Evolutionary conservation across 2,329 filamentous ascomycete species (phyloP), one percentile per base, ranked within the genome.

Genomic region (Xylaria sp.): DNA sequence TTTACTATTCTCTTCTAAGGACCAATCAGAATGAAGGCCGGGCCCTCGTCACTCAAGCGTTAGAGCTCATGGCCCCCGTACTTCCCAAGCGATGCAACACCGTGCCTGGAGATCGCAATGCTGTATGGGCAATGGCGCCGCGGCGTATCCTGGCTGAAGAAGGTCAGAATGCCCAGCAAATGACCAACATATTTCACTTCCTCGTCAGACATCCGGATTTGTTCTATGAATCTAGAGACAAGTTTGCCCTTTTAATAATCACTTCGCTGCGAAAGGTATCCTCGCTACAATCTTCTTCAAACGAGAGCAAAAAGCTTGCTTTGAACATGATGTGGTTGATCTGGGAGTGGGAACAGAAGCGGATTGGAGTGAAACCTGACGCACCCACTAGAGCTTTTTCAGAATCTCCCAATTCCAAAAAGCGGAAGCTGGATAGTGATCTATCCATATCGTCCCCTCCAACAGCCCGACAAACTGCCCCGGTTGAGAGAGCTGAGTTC

Each of bases 161-260:
- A 76, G 94, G 92, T 25, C 92, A 95, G 66, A 99, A 99, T 71
- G 84, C 94, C 49, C 94, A 96, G 76, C 95, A 98, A 78, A 90
- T 98, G 79, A 97, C 93, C 56, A 95, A 91, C 79, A 98, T 99
- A 70, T 98, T 97, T 81, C 91, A 97, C 72, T 99, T 99, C 78
- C 83, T 99, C 35, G 94, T 97, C 37, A 88, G 92, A 60, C 94
- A 99, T 74, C 91, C 94, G 0, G 90, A 95, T 71, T 81, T 99
- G 4, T 99, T 99, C 79, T 99, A 96, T 70, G 94, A 98, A 67
- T 93, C 92, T 1, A 85, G 95, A 57, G 95, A 99, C 68, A 94
- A 94, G 73, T 96, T 98, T 68, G 88, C 93, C 4, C 87, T 91
- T 60, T 86, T 95, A 67, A 96, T 99, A 74, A 94, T 99, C 59